Evolutionary conservation across 495 filamentous ascomycete genomes (phyloP).

Genomic region (Delitschia confertaspora): DNA sequence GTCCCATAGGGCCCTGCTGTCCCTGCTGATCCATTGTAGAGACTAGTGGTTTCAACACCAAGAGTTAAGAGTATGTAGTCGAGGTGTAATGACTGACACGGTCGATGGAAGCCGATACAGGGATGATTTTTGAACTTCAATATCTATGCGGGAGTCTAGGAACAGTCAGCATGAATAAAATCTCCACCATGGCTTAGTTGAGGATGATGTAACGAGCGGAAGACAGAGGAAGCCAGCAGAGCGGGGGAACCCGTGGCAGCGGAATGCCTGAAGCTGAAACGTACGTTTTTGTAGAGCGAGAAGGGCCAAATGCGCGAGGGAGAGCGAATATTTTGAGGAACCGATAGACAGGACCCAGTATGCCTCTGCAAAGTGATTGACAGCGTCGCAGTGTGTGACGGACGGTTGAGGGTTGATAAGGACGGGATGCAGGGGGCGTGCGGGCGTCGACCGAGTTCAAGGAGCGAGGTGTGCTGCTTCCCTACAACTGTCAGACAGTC

Average conservation of each 20-base stretch:
- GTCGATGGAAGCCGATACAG: constrained; percentile 5
- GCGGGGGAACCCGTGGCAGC: constrained; percentile 5
- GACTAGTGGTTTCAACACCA: constrained; percentile 9
- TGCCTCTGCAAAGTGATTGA: constrained; percentile 28
- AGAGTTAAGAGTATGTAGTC: constrained; percentile 5
- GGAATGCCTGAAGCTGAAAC: constrained; percentile 1
- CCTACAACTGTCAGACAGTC: not conserved
- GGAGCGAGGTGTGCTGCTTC: constrained; percentile 19
- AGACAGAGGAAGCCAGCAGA: constrained; percentile 1
- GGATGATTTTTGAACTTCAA: no score
- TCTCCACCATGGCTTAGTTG: not conserved
- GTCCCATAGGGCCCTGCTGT: constrained; percentile 67
- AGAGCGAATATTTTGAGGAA: constrained; percentile 12
- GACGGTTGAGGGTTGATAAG: constrained; percentile 21
- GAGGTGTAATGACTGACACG: constrained; percentile 7
- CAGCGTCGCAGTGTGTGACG: constrained; percentile 4
- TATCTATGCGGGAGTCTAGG: constrained; percentile 21
- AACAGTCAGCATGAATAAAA: constrained; percentile 15
- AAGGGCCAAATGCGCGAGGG: constrained; percentile 2
- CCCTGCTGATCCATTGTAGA: constrained; percentile 73
- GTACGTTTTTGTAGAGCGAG: constrained; percentile 8
- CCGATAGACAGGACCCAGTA: constrained; percentile 11
- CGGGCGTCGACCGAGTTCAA: constrained; percentile 22
- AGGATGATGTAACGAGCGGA: constrained; percentile 13
- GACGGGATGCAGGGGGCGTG: constrained; percentile 15